These are phyloP conservation scores for Hysterangium stoloniferum DNA, from an alignment of 768 basidiomycete genomes.

Conservation along the genomic window DNA sequence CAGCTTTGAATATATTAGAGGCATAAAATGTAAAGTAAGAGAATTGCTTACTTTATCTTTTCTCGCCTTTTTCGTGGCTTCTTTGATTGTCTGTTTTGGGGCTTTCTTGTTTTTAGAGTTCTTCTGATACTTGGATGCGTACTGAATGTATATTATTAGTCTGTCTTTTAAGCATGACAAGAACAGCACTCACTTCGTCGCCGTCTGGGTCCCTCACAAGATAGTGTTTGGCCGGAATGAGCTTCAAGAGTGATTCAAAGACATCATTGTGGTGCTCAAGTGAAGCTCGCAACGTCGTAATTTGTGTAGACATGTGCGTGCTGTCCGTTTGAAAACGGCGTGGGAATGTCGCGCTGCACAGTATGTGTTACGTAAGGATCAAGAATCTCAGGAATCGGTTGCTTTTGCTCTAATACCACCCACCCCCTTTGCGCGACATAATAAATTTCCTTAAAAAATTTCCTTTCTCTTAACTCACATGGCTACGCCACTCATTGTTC, in stretches of 20 bases:
- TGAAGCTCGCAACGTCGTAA: slow-evolving; percentile 44
- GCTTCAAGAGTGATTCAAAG: slow-evolving; percentile 73
- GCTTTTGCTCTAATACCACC: too few relatives aligned
- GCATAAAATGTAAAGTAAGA: background rate
- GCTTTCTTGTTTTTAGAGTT: slow-evolving; percentile 82
- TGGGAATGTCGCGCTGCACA: too few relatives aligned
- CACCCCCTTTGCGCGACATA: too few relatives aligned
- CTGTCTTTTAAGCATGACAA: background rate
- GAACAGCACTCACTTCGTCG: slow-evolving; percentile 43
- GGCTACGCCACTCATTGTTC: slow-evolving; percentile 51
- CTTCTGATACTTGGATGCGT: slow-evolving; percentile 69
- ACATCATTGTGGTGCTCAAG: slow-evolving; percentile 79
- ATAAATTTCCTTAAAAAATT: too few relatives aligned
- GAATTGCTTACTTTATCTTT: slow-evolving; percentile 60
- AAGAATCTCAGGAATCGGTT: too few relatives aligned
- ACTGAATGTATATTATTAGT: slow-evolving; percentile 23
- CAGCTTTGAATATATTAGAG: slow-evolving; percentile 44
- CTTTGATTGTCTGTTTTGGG: slow-evolving; percentile 80
- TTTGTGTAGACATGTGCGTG: slow-evolving; percentile 43
- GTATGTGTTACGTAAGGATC: too few relatives aligned
- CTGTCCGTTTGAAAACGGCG: too few relatives aligned
- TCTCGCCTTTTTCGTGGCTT: slow-evolving; percentile 83
- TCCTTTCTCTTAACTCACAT: background rate
- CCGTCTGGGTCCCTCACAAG: slow-evolving; percentile 51
- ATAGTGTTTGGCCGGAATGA: slow-evolving; percentile 91